Percentiles rank a stretch among this genome's conserved stretches.
Evolutionary conservation across 768 basidiomycete species (phyloP).

Genomic region (Pleurotus cornucopiae): DNA sequence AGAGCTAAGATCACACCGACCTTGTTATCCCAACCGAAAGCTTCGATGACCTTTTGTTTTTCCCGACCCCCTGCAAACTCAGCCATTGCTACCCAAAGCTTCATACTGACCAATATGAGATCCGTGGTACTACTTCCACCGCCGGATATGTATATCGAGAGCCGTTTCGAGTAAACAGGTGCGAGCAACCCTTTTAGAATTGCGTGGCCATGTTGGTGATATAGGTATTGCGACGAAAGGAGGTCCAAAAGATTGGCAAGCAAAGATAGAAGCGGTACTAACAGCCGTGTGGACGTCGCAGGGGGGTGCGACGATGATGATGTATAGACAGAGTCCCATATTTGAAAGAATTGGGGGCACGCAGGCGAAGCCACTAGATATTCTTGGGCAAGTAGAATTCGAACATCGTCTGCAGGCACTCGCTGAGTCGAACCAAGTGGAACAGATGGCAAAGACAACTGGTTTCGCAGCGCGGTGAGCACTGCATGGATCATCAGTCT

Average conservation of each 20-base stretch:
- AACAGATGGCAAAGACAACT: constrained; percentile 37
- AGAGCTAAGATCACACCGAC: constrained; percentile 25
- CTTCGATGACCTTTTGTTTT: constrained; percentile 56
- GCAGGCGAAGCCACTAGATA: constrained; percentile 61
- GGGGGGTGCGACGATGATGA: background rate
- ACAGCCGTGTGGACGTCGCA: constrained; percentile 20
- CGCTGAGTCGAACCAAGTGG: constrained; percentile 37
- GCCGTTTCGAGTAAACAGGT: constrained; percentile 45
- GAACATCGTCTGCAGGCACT: constrained; percentile 52
- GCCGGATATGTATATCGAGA: constrained; percentile 54
- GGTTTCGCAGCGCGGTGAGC: constrained; percentile 57
- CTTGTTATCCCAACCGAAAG: constrained; percentile 78
- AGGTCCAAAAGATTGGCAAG: constrained; percentile 59
- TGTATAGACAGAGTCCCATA: constrained; percentile 57
- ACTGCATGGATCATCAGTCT: constrained; percentile 20
- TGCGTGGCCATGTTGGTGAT: constrained; percentile 58
- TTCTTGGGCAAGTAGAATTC: constrained; percentile 52
- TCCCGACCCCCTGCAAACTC: constrained; percentile 64
- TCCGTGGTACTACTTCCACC: constrained; percentile 55
- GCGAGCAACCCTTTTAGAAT: constrained; percentile 60
- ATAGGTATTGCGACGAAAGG: constrained; percentile 63
- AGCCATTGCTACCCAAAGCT: constrained; percentile 58
- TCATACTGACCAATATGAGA: constrained; percentile 60
- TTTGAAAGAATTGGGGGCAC: constrained; percentile 54
- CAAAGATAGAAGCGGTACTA: constrained; percentile 43